Percentiles rank a stretch among this genome's conserved stretches.
Conservation (phyloP, 1,284 basidiomycete genomes). For the Meira nashicola region DNA sequence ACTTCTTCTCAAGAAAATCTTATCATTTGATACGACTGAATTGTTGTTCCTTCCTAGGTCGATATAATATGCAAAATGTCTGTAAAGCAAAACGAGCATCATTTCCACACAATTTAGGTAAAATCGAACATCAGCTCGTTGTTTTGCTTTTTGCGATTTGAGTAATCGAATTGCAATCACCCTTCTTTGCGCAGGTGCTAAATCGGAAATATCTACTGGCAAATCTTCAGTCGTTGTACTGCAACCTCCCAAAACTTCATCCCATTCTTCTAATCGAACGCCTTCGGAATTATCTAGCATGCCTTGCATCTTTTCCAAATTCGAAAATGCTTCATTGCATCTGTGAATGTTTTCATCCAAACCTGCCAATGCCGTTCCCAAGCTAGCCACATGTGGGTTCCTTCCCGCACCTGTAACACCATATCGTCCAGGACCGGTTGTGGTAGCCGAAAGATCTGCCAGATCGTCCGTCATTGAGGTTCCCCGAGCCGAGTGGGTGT, state of each 20-base stretch:
- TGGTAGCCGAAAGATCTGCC: not conserved
- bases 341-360: slow-evolving; percentile 62
- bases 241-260: slow-evolving; percentile 56
- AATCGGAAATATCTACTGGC: slow-evolving; percentile 12
- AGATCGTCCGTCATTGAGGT: not conserved
- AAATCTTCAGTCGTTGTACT: slow-evolving; percentile 11
- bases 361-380: slow-evolving; percentile 70
- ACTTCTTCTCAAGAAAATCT: slow-evolving; percentile 5
- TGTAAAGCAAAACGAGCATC: slow-evolving; percentile 75
- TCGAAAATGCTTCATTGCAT: slow-evolving; percentile 63
- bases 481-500: not conserved
- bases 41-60: slow-evolving; percentile 17
- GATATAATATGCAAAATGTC: slow-evolving; percentile 66
- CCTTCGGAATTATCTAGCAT: slow-evolving; percentile 69
- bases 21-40: not conserved
- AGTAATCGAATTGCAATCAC: slow-evolving; percentile 63
- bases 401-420: slow-evolving; percentile 10
- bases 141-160: slow-evolving; percentile 57
- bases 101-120: slow-evolving; percentile 71
- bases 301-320: slow-evolving; percentile 65
- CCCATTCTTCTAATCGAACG: slow-evolving; percentile 67
- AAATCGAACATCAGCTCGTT: slow-evolving; percentile 58
- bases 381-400: slow-evolving; percentile 61
- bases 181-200: slow-evolving; percentile 22
- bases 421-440: slow-evolving; percentile 2